Conservation (phyloP, 306 rosid species). For the Astragalus membranaceus region DNA sequence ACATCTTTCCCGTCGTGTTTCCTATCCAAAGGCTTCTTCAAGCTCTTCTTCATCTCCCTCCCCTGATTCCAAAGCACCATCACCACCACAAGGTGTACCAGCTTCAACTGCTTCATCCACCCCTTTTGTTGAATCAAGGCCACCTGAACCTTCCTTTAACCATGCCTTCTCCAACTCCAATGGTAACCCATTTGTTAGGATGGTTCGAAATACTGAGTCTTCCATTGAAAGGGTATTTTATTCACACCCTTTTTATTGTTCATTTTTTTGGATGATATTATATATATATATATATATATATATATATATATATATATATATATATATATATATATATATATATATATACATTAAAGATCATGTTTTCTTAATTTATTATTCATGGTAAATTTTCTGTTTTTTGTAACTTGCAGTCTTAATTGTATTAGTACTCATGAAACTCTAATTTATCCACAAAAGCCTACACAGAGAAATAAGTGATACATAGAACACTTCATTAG, state of each 20-base stretch:
- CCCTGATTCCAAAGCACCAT: conserved; percentile 43
- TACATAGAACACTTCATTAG: too few species aligned
- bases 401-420: too few species aligned
- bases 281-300: background rate
- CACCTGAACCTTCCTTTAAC: conserved; percentile 33
- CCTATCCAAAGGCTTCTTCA: conserved; percentile 36
- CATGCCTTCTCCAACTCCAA: conserved; percentile 42
- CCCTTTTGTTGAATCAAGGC: conserved; percentile 36
- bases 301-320: background rate
- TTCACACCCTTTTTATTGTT: background rate
- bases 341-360: background rate
- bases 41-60: conserved; percentile 42
- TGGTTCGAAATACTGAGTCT: conserved; percentile 64
- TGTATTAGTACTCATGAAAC: too few species aligned
- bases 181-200: conserved; percentile 34
- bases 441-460: too few species aligned
- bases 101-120: conserved; percentile 31
- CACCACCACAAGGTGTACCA: conserved; percentile 32
- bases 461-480: too few species aligned
- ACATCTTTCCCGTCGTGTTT: conserved; percentile 11
- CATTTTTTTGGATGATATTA: background rate
- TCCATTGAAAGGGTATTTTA: conserved; percentile 69
- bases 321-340: background rate
- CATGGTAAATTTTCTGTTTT: too few species aligned
- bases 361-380: background rate